Evolutionary conservation across 805 yeast species (phyloP).

Genomic region (Hanseniaspora thailandica): DNA sequence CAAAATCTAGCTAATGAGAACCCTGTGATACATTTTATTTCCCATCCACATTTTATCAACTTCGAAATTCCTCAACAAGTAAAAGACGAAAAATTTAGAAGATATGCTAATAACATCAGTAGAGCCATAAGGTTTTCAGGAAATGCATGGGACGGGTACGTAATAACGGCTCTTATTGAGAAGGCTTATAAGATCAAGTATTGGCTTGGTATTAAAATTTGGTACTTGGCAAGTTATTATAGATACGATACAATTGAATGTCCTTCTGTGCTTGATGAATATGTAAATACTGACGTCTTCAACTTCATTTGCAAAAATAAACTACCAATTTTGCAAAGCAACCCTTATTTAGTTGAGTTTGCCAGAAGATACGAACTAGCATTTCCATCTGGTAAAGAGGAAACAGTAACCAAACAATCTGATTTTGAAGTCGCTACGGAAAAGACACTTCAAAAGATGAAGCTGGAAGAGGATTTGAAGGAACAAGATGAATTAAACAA

Average conservation of each 20-base stretch:
- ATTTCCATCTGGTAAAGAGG: background rate
- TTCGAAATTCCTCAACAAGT: too few relatives aligned
- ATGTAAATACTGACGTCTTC: background rate
- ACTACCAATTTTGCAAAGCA: slow-evolving; percentile 1
- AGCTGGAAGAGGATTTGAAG: background rate
- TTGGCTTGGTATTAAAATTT: background rate
- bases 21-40: background rate
- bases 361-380: background rate
- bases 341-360: background rate
- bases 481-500: background rate
- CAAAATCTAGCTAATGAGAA: background rate
- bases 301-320: slow-evolving; percentile 1
- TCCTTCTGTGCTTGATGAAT: background rate
- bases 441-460: background rate
- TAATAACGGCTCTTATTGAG: background rate
- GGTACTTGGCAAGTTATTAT: slow-evolving; percentile 1
- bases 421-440: background rate
- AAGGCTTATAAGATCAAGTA: slow-evolving; percentile 2
- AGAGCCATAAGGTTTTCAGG: background rate
- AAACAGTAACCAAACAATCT: background rate
- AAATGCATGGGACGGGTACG: background rate
- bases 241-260: background rate
- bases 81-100: background rate
- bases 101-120: slow-evolving; percentile 10
- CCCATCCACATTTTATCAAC: background rate